Conservation (phyloP, 306 rosid species). For the Herpetospermum pedunculosum region DNA sequence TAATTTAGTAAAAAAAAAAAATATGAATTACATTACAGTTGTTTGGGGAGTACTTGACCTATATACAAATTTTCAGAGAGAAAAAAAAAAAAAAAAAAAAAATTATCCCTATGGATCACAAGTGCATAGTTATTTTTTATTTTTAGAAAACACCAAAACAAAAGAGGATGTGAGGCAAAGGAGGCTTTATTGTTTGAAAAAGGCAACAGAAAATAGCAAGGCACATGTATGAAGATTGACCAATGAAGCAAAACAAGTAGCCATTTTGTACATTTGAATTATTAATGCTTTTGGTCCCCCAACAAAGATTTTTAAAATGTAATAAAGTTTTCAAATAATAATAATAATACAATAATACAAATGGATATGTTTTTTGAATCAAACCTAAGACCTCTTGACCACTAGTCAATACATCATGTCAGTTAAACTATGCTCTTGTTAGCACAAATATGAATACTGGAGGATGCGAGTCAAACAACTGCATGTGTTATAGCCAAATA, state of each 20-base stretch:
- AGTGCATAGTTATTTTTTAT: background rate
- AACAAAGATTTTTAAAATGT: background rate
- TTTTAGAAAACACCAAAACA: background rate
- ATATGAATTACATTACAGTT: too few species aligned
- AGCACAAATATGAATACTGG: too few species aligned
- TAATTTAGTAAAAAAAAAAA: too few species aligned
- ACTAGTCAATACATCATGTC: too few species aligned
- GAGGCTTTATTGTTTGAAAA: background rate
- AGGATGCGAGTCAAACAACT: too few species aligned
- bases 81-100: background rate
- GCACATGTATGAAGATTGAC: conserved; percentile 10
- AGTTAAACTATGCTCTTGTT: too few species aligned
- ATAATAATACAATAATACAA: background rate
- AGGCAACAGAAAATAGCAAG: background rate
- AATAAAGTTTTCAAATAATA: background rate
- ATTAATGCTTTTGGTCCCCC: conserved; percentile 4
- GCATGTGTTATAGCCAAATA: conserved; percentile 3
- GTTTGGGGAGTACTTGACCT: background rate
- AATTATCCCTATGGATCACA: background rate
- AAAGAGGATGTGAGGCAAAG: background rate
- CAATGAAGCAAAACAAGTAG: conserved; percentile 3
- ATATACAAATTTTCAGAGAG: background rate
- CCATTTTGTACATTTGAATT: conserved; percentile 1
- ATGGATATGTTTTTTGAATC: background rate
- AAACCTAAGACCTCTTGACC: too few species aligned